Evolutionary conservation across 352 stramenopile species (phyloP).

Genomic region (Phytophthora hybrid): DNA sequence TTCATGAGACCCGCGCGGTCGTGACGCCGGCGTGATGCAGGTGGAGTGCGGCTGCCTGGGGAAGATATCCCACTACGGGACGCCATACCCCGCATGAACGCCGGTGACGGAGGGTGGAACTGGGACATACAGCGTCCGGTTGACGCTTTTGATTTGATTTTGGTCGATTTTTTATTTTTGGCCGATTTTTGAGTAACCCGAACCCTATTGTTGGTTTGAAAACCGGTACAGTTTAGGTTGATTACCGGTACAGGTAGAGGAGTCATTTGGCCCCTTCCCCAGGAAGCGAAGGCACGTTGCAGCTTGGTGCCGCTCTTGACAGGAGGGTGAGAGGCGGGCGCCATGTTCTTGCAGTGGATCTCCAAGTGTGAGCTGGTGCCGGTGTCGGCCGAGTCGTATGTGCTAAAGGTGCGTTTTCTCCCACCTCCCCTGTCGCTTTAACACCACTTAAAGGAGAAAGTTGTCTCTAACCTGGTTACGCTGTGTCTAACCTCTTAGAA

Average conservation of each 20-base stretch:
- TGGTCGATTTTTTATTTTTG: neutral
- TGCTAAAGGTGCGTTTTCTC: slow-evolving; percentile 68
- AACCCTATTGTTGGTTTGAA: no score
- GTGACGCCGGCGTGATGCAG: slow-evolving; percentile 13
- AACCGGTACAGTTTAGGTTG: no score
- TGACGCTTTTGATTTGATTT: neutral
- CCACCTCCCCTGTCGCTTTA: neutral
- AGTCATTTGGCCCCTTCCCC: neutral
- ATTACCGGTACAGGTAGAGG: no score
- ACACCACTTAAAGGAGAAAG: neutral
- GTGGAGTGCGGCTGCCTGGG: slow-evolving; percentile 19
- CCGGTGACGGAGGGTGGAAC: slow-evolving; percentile 30
- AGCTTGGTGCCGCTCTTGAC: neutral
- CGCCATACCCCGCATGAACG: slow-evolving; percentile 22
- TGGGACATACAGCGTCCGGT: slow-evolving; percentile 29
- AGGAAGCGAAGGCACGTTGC: neutral
- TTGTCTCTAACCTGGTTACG: neutral
- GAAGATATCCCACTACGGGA: slow-evolving; percentile 9
- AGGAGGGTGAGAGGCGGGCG: neutral
- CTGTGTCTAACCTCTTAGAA: slow-evolving; percentile 47
- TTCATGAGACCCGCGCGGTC: slow-evolving; percentile 35
- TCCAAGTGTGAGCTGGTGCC: slow-evolving; percentile 89
- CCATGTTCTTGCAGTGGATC: slow-evolving; percentile 90
- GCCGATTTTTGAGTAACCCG: no score
- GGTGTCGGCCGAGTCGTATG: slow-evolving; percentile 68